These are phyloP conservation scores for Coemansia sp. DNA, from an alignment of 192 early-diverging fungal species.

Conservation along the genomic window DNA sequence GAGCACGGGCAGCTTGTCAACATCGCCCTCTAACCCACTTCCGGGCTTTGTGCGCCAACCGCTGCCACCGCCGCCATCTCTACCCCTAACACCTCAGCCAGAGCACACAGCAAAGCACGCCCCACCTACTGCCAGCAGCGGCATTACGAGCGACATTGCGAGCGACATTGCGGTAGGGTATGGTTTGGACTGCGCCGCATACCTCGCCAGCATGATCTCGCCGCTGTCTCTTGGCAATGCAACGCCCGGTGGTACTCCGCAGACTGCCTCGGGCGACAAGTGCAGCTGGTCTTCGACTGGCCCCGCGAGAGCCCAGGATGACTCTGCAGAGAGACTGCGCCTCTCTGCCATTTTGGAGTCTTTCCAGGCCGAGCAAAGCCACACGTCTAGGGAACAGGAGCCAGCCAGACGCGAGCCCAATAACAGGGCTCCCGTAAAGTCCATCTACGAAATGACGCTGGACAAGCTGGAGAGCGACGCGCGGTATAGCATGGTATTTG, in stretches of 20 bases:
- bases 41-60: slow-evolving; percentile 41
- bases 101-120: not conserved
- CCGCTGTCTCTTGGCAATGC: slow-evolving; percentile 21
- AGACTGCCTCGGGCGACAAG: not conserved
- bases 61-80: slow-evolving; percentile 28
- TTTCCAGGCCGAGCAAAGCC: slow-evolving; percentile 4
- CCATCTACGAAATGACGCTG: slow-evolving; percentile 44
- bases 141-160: not conserved
- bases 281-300: too few relatives aligned
- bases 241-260: slow-evolving; percentile 9
- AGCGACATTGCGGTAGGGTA: not conserved
- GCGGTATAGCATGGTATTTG: slow-evolving; percentile 35
- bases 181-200: not conserved
- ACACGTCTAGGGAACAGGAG: not conserved
- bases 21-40: slow-evolving; percentile 6
- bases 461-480: slow-evolving; percentile 49
- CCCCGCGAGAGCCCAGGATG: not conserved
- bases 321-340: slow-evolving; percentile 1
- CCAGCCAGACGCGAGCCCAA: not conserved
- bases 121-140: not conserved
- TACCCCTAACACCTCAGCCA: slow-evolving; percentile 4
- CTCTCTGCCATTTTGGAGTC: slow-evolving; percentile 45
- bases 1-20: slow-evolving; percentile 9
- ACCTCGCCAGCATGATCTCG: slow-evolving; percentile 21
- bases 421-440: slow-evolving; percentile 14